Evolutionary conservation across 306 rosid genomes (phyloP).

Genomic region (Oxytropis ochrocephala): DNA sequence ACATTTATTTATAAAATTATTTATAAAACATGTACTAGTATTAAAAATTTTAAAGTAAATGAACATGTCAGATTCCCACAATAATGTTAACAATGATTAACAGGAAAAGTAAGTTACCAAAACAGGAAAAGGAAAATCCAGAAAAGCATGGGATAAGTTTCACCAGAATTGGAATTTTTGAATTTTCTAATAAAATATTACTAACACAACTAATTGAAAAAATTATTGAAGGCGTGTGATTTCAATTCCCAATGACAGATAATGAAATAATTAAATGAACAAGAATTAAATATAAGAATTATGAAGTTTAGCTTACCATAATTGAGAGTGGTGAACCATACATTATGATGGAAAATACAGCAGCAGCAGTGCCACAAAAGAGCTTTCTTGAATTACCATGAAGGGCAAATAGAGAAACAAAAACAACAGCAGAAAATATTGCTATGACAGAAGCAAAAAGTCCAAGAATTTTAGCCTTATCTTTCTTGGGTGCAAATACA

Average conservation of each 20-base stretch:
- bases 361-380: constrained; percentile 66
- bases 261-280: too few species aligned
- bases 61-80: neutral
- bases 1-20: too few species aligned
- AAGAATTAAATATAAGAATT: neutral
- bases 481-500: constrained; percentile 41
- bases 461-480: constrained; percentile 44
- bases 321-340: constrained; percentile 81
- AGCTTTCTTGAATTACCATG: constrained; percentile 40
- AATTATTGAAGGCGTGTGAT: neutral
- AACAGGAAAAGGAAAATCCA: neutral
- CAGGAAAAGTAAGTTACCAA: neutral
- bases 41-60: neutral
- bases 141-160: too few species aligned
- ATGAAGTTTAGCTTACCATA: constrained; percentile 45
- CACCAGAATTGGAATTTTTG: neutral
- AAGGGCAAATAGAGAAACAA: constrained; percentile 60
- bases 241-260: neutral
- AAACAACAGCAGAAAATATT: constrained; percentile 42
- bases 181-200: neutral
- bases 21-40: too few species aligned
- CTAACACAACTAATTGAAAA: neutral
- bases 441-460: constrained; percentile 39
- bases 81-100: neutral
- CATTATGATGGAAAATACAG: constrained; percentile 78